Conservation (phyloP, 2,329 filamentous ascomycete species). For the Microcyclospora tardicrescens region DNA sequence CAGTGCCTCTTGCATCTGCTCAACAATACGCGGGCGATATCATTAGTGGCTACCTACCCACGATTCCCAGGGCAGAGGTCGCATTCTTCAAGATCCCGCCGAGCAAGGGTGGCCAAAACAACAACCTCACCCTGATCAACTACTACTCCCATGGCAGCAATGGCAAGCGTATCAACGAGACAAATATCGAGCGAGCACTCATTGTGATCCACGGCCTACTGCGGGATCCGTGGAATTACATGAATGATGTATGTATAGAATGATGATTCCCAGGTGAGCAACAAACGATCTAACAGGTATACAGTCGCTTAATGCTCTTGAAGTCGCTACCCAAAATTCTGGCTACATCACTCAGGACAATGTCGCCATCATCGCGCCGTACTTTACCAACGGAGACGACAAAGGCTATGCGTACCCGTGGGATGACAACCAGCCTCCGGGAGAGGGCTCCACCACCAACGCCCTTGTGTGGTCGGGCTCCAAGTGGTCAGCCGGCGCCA, state of each 20-base stretch:
- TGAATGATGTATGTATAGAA: too few species aligned
- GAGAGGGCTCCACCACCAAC: constrained; percentile 20
- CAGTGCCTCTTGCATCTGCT: constrained; percentile 3
- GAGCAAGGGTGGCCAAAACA: constrained; percentile 7
- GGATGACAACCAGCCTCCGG: constrained; percentile 14
- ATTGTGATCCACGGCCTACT: constrained; percentile 19
- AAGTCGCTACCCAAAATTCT: too few species aligned
- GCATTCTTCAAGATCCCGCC: constrained; percentile 24
- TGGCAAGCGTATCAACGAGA: constrained; percentile 12
- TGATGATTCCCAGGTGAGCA: too few species aligned
- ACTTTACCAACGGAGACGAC: constrained; percentile 25
- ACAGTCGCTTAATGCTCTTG: too few species aligned
- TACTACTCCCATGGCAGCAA: constrained; percentile 16
- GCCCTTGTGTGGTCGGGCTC: constrained; percentile 23
- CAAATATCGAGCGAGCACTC: constrained; percentile 17
- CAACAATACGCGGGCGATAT: constrained; percentile 16
- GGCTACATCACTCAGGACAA: constrained; percentile 17
- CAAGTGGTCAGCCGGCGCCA: constrained; percentile 22
- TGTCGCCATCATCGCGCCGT: constrained; percentile 23
- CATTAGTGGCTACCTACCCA: constrained; percentile 12
- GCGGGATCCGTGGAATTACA: too few species aligned
- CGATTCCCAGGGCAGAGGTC: constrained; percentile 11
- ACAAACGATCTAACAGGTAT: too few species aligned
- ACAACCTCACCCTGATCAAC: constrained; percentile 20
- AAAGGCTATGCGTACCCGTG: constrained; percentile 23